Conservation (phyloP, 805 yeast genomes). For the Ogataea neopini region DNA sequence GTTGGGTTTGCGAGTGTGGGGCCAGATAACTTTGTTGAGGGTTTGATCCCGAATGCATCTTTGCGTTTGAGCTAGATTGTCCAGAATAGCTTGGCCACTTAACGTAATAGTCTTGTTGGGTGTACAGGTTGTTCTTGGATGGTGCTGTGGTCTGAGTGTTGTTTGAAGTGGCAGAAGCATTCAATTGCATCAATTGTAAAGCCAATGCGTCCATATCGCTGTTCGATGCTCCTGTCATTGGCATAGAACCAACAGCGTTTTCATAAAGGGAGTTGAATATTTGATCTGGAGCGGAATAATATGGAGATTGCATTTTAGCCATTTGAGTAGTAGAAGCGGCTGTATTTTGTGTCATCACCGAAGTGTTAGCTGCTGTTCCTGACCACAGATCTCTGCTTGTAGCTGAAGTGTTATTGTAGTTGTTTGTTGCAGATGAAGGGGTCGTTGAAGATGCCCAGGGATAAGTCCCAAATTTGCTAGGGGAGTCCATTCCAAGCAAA, state of each 20-base stretch:
- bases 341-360: conserved; percentile 16
- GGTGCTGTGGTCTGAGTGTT: conserved; percentile 7
- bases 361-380: conserved; percentile 17
- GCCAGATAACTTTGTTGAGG: conserved; percentile 13
- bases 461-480: conserved; percentile 15
- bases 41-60: conserved; percentile 11
- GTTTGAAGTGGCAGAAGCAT: conserved; percentile 15
- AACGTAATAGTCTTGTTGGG: conserved; percentile 14
- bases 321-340: conserved; percentile 12
- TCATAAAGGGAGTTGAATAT: conserved; percentile 19
- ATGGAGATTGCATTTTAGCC: conserved; percentile 14
- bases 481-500: conserved; percentile 15
- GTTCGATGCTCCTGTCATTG: conserved; percentile 15
- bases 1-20: conserved; percentile 3
- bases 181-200: conserved; percentile 29
- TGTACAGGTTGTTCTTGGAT: conserved; percentile 4
- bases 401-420: conserved; percentile 10
- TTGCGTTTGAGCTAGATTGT: conserved; percentile 10
- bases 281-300: conserved; percentile 18
- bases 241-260: conserved; percentile 11
- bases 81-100: conserved; percentile 23
- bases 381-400: conserved; percentile 24
- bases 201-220: conserved; percentile 33
- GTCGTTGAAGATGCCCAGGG: conserved; percentile 19
- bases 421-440: conserved; percentile 17